phyloP scores from a whole-genome alignment of 805 yeast species.

The Ogataea salicorniae region DNA sequence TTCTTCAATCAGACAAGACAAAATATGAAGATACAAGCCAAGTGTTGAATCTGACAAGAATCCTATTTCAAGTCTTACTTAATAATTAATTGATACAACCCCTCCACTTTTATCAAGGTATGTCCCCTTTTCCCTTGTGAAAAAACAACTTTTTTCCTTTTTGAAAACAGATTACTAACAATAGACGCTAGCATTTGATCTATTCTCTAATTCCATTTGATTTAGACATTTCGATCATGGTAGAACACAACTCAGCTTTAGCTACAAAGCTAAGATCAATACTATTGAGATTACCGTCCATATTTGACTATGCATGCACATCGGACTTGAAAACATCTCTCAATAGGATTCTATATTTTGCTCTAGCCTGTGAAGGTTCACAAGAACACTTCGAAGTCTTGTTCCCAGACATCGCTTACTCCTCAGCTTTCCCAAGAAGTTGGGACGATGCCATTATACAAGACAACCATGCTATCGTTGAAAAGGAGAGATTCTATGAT shows the following conservation, averaged over 20 bases:
- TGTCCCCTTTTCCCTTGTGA: no score
- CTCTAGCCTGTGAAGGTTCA: conserved; percentile 12
- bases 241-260: not conserved
- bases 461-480: conserved; percentile 5
- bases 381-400: conserved; percentile 7
- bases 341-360: conserved; percentile 12
- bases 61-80: no score
- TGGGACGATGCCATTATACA: conserved; percentile 21
- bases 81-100: no score
- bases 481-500: conserved; percentile 19
- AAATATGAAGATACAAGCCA: no score
- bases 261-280: conserved; percentile 4
- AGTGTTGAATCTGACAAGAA: no score
- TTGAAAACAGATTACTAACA: no score
- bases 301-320: conserved; percentile 13
- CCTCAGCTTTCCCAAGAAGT: conserved; percentile 18
- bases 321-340: conserved; percentile 16
- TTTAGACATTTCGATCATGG: not conserved
- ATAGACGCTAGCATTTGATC: no score
- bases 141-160: no score
- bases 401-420: conserved; percentile 14
- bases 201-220: no score
- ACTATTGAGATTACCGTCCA: conserved; percentile 11
- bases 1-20: no score
- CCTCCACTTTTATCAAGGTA: no score